These are phyloP conservation scores for Plectranthus barbatus DNA, from an alignment of 257 asterid genomes.

Conservation along the genomic window DNA sequence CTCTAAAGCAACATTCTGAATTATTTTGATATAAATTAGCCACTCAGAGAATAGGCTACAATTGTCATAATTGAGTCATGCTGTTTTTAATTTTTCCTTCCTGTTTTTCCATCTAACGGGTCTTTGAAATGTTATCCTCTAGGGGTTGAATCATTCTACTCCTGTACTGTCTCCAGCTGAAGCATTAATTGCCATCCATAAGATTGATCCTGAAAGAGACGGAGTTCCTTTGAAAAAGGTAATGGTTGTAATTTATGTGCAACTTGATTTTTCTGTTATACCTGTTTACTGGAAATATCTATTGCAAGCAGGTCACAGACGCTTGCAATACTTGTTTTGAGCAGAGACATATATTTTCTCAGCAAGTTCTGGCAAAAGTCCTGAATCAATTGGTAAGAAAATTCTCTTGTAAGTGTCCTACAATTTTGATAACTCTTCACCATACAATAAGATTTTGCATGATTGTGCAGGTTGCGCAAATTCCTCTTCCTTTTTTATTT, in stretches of 20 bases:
- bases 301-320: slow-evolving; percentile 75
- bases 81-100: not conserved
- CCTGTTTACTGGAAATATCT: slow-evolving; percentile 14
- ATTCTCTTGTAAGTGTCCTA: not conserved
- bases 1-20: slow-evolving; percentile 8
- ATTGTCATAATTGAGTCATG: not conserved
- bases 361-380: slow-evolving; percentile 93
- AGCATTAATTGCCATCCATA: slow-evolving; percentile 92
- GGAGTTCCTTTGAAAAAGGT: slow-evolving; percentile 93
- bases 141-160: slow-evolving; percentile 66
- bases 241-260: slow-evolving; percentile 5
- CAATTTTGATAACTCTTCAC: not conserved
- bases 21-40: not conserved
- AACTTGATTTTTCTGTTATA: slow-evolving; percentile 11
- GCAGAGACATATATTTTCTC: slow-evolving; percentile 75
- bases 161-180: slow-evolving; percentile 83
- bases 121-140: slow-evolving; percentile 19
- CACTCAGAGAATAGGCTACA: not conserved
- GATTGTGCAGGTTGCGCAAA: slow-evolving; percentile 86
- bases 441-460: slow-evolving; percentile 8
- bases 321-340: slow-evolving; percentile 98
- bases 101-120: not conserved
- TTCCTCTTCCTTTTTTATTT: slow-evolving; percentile 87
- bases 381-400: slow-evolving; percentile 86
- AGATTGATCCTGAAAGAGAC: slow-evolving; percentile 86